A percentile compares a stretch with the other conserved stretches of the same genome.
Evolutionary conservation across 2,329 filamentous ascomycete species (phyloP).

Genomic region (Colletotrichum somersetense): DNA sequence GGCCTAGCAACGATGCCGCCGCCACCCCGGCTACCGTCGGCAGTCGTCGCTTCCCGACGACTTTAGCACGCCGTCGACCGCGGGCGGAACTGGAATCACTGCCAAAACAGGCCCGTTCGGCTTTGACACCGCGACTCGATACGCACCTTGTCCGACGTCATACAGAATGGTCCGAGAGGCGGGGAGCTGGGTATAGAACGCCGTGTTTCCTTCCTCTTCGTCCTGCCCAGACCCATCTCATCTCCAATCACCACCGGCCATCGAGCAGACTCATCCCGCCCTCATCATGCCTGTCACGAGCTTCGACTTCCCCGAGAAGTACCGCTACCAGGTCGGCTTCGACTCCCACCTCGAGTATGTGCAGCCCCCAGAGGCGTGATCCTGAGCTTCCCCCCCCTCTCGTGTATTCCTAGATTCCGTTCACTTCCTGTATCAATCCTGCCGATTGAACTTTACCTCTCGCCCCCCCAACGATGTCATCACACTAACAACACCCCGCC

Average conservation of each 20-base stretch:
- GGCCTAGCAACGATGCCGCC: constrained; percentile 6
- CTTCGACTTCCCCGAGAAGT: constrained; percentile 67
- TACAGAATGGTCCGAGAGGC: constrained; percentile 7
- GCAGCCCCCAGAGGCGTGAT: not conserved
- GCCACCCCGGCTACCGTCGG: constrained; percentile 41
- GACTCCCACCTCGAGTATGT: constrained; percentile 80
- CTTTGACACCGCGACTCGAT: constrained; percentile 19
- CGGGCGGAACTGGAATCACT: constrained; percentile 35
- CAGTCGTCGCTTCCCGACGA: constrained; percentile 38
- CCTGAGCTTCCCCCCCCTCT: not conserved
- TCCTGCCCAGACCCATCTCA: not conserved
- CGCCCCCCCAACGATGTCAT: not conserved
- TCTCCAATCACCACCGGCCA: not conserved
- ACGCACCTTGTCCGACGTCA: constrained; percentile 26
- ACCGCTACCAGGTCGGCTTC: constrained; percentile 85
- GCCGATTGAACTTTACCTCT: not conserved
- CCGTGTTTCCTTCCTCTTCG: not conserved
- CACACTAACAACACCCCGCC: not conserved
- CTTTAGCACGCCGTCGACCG: constrained; percentile 18
- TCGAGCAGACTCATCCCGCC: not conserved
- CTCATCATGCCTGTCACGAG: constrained; percentile 62
- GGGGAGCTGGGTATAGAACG: not conserved
- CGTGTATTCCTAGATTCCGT: not conserved
- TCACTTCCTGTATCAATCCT: not conserved
- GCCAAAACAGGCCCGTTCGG: constrained; percentile 18